Base-by-base conservation (phyloP, 2,329 filamentous ascomycete species). In the Orbilia quercus region DNA sequence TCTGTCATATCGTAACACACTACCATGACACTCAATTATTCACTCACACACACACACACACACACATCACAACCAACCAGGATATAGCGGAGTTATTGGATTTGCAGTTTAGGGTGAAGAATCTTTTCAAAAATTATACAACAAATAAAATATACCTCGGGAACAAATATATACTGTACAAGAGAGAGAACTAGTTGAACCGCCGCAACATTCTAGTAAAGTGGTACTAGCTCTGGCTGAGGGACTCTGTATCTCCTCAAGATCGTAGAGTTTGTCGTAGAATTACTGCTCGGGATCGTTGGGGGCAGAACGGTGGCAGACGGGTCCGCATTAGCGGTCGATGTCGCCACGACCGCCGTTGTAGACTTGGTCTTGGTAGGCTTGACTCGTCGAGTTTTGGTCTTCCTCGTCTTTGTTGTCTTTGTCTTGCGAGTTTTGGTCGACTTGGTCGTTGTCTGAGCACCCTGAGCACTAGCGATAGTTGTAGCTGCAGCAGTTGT, bases 361-460 rank as follows among this genome's bases (percentile, higher is more conserved):
- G 47, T 57, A n/a, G 50, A 23, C 20, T 18, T 62, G 20, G 31
- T 57, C 31, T 36, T 65, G 1, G 50, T 44, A 11, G 50, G 53
- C 50, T 40, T 65, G 23, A 50, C 57, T 40, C 73, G 60, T 66
- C 36, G 74, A 51, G 51, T 71, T 44, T 7, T 58, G 12, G 28
- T 47, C 20, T 36, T 58, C 14, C 28, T 62, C 16, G 44, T 53
- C 34, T 45, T 59, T 7, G n/a, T 72, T 31, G 62, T 11, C n/a
- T 12, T 23, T 38, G 31, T 38, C 3, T 54, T 7, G 9, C 5
- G 7, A 5, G 16, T 3, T 31, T 12, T 34, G 9, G 6, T 9
- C 6, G 25, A 5, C 25, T 12, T 42, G 12, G 25, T 23, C n/a
- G 31, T 38, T 50, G 44, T 62, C 23, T 20, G 16, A 12, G 34